Percentiles rank a stretch among this genome's conserved stretches.
Conservation (phyloP, 805 yeast genomes). For the Saccharomycopsis vini region DNA sequence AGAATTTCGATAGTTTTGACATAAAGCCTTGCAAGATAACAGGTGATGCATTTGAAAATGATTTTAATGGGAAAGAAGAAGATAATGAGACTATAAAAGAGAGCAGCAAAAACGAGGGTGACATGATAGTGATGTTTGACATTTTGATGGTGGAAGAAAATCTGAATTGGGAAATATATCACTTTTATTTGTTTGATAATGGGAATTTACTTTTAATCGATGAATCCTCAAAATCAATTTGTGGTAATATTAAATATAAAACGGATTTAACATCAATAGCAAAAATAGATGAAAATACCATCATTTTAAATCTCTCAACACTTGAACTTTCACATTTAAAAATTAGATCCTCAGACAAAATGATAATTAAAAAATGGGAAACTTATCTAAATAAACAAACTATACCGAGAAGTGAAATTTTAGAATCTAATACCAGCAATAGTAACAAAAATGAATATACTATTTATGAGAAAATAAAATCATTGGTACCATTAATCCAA, state of each 20-base stretch:
- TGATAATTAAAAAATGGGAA: slow-evolving; percentile 36
- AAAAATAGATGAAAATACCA: slow-evolving; percentile 21
- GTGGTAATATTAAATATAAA: slow-evolving; percentile 34
- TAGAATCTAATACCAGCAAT: background rate
- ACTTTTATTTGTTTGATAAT: slow-evolving; percentile 29
- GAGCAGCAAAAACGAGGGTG: slow-evolving; percentile 1
- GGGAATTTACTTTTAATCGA: slow-evolving; percentile 24
- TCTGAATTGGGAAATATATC: slow-evolving; percentile 35
- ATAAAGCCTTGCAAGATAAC: slow-evolving; percentile 2
- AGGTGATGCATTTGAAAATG: background rate
- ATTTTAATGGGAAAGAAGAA: background rate
- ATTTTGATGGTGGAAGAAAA: slow-evolving; percentile 33
- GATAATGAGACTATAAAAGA: background rate
- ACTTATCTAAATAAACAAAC: slow-evolving; percentile 24
- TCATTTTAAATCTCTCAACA: slow-evolving; percentile 32
- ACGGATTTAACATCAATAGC: slow-evolving; percentile 30
- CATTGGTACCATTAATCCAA: slow-evolving; percentile 31
- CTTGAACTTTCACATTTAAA: slow-evolving; percentile 38
- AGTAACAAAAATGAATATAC: background rate
- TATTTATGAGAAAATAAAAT: no score
- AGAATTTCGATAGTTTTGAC: slow-evolving; percentile 4
- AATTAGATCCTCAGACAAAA: slow-evolving; percentile 25
- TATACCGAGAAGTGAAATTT: no score
- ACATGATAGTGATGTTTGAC: slow-evolving; percentile 16
- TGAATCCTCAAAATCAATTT: slow-evolving; percentile 22